These are phyloP conservation scores for Coniferiporia sulphurascens DNA, from an alignment of 1,284 basidiomycete species.

Conservation along the genomic window DNA sequence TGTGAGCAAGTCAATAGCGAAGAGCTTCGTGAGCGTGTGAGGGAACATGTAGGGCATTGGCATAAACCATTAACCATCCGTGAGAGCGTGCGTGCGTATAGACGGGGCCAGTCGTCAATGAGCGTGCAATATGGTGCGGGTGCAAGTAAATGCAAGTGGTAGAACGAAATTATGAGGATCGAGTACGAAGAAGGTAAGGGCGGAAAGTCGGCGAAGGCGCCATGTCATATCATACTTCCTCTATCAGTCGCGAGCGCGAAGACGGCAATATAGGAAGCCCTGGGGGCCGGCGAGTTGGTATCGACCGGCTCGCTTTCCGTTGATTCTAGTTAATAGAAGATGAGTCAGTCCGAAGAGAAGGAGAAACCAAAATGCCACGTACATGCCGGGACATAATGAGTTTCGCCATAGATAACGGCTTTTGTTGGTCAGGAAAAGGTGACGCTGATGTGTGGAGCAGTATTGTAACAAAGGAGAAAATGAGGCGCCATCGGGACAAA, in stretches of 20 bases:
- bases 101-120: not conserved
- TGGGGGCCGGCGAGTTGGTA: conserved; percentile 6
- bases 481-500: not conserved
- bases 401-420: conserved; percentile 33
- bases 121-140: not conserved
- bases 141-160: not conserved
- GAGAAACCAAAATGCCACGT: conserved; percentile 18
- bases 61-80: not conserved
- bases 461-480: conserved; percentile 5
- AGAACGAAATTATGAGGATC: not conserved
- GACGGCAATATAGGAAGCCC: conserved; percentile 11
- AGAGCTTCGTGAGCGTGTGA: not conserved
- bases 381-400: conserved; percentile 35
- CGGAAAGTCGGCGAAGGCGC: not conserved
- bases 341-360: not conserved
- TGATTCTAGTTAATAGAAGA: not conserved
- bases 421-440: conserved; percentile 25
- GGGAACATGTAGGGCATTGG: not conserved
- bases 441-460: conserved; percentile 18
- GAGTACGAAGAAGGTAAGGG: not conserved
- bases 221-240: conserved; percentile 6
- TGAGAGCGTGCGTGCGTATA: not conserved
- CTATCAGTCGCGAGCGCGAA: conserved; percentile 10
- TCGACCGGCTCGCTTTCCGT: conserved; percentile 5
- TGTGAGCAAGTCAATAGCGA: not conserved